These are phyloP conservation scores for Citrus hindsii DNA, from an alignment of 345 rosid species.

Conservation along the genomic window DNA sequence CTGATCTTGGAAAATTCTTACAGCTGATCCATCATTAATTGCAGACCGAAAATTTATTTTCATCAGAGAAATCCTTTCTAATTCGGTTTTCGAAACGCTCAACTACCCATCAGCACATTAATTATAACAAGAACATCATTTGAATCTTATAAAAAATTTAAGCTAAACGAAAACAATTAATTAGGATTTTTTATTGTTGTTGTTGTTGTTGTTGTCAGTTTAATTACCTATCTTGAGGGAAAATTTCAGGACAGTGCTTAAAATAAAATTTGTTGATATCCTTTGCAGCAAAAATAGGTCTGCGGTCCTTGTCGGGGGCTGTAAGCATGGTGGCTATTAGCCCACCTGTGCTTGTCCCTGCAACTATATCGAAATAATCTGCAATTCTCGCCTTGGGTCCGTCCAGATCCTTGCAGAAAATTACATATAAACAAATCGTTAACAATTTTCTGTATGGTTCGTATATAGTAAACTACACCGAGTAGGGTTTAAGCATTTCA, in stretches of 20 bases:
- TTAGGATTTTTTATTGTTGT: background rate
- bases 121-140: background rate
- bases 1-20: background rate
- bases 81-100: no score
- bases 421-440: background rate
- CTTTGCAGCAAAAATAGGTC: conserved; percentile 18
- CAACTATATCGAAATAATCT: conserved; percentile 14
- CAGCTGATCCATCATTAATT: background rate
- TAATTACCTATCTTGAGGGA: conserved; percentile 14
- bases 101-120: no score
- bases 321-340: no score
- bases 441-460: no score
- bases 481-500: background rate
- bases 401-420: conserved; percentile 10
- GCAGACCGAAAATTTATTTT: background rate
- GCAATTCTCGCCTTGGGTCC: conserved; percentile 13
- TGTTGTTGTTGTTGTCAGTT: no score
- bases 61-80: no score
- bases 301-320: conserved; percentile 6
- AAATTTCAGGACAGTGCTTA: conserved; percentile 16
- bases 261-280: conserved; percentile 19
- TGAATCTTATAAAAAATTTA: background rate
- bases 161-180: background rate
- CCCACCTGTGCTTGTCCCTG: conserved; percentile 20
- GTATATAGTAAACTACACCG: no score